These are phyloP conservation scores for Phytophthora litchii DNA, from an alignment of 352 stramenopile species.

Conservation along the genomic window DNA sequence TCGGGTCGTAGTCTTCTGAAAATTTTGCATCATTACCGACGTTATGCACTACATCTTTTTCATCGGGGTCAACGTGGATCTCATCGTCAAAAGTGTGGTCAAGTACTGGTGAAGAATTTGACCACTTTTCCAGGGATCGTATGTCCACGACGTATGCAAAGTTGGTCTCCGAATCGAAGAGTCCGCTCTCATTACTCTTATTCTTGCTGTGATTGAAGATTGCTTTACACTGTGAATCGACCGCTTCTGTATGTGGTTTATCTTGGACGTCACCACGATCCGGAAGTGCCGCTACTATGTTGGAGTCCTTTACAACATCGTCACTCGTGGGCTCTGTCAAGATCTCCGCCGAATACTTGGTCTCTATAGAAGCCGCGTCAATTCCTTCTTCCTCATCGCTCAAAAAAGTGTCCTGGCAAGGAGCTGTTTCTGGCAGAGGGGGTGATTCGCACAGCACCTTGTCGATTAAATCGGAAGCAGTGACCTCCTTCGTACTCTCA, in stretches of 20 bases:
- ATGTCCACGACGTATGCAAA: too few species aligned
- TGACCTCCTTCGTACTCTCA: not conserved
- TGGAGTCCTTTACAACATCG: not conserved
- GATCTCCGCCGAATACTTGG: not conserved
- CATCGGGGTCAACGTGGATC: too few species aligned
- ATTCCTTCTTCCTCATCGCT: constrained; percentile 8
- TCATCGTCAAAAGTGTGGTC: too few species aligned
- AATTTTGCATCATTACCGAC: too few species aligned
- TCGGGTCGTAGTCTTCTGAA: too few species aligned
- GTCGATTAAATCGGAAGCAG: not conserved
- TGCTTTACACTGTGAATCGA: too few species aligned
- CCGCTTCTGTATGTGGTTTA: not conserved
- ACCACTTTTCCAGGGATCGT: too few species aligned
- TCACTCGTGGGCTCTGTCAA: not conserved
- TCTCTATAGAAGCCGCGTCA: not conserved
- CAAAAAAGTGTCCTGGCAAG: constrained; percentile 6
- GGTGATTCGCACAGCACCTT: constrained; percentile 13
- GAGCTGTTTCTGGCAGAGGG: not conserved
- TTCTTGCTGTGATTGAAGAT: too few species aligned
- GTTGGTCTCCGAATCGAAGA: too few species aligned
- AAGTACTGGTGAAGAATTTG: too few species aligned
- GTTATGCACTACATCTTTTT: too few species aligned
- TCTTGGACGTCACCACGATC: not conserved
- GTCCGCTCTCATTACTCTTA: too few species aligned
- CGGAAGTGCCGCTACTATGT: not conserved